Evolutionary conservation across 208 protist genomes (phyloP), one percentile per base, ranked within the genome.

Genomic region (Herpetomonas muscarum): DNA sequence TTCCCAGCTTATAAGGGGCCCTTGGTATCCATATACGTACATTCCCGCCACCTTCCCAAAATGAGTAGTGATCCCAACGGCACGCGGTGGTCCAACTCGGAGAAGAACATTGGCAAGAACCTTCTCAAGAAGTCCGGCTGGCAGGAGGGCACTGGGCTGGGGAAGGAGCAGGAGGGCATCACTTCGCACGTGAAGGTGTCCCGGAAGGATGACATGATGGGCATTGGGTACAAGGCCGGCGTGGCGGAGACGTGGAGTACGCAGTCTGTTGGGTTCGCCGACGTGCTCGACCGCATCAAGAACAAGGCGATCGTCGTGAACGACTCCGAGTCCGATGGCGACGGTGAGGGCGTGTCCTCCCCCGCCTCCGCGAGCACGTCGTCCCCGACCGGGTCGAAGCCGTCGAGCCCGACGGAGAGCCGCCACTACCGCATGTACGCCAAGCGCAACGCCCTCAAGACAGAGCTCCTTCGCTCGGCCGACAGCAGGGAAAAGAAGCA

Each of bases 41-140:
- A 39, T 13, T 39, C 13, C 34, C 34, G 34, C 6, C 34, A 13
- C 48, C 30, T 48, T 2, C 15, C 22, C 4, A 50, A n/a, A 21
- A 93, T 93, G 87, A 84, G 56, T 34, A 55, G 55, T 0, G 86
- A 96, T 56, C 88, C 90, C 21, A 96, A 94, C 55, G 85, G 85
- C 39, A 90, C 74, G 25, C 68, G 79, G 1, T 96, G 90, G 88
- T 67, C 81, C 3, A 84, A 77, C 22, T 82, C 83, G 10, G 86
- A 89, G 0, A 85, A 72, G 10, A 88, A 90, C 56, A 75, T 93
- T 37, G 92, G 93, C 13, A 90, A 88, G 51, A 64, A 87, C 29
- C 64, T 97, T 41, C 59, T 97, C 55, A 76, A 91, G 66, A 94
- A 94, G 57, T 81, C 87, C 22, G 93, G 93, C 3, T 97, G 93